Conservation (phyloP, 148 eudicot species). For the Camellia granthamiana region DNA sequence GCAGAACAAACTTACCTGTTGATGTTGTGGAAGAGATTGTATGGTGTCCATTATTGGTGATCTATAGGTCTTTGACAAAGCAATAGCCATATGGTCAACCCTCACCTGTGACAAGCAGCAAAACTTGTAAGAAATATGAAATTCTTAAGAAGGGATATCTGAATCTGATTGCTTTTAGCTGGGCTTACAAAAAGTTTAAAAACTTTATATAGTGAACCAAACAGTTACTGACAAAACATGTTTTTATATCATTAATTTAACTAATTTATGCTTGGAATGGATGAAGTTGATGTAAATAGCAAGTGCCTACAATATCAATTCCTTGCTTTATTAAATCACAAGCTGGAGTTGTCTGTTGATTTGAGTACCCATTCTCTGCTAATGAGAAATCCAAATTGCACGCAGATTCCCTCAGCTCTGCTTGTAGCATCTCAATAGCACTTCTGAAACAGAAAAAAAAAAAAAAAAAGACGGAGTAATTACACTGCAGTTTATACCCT, state of each 20-base stretch:
- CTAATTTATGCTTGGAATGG: not conserved
- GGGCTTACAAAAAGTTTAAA: not conserved
- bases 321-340: constrained; percentile 20
- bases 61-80: constrained; percentile 76
- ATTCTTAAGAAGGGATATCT: not conserved
- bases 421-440: constrained; percentile 79
- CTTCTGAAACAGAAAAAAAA: constrained; percentile 47
- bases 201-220: not conserved
- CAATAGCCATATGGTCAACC: constrained; percentile 83
- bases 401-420: constrained; percentile 52
- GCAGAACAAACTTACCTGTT: constrained; percentile 53
- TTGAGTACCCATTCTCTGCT: constrained; percentile 8
- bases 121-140: not conserved
- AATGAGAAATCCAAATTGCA: constrained; percentile 23
- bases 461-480: not conserved
- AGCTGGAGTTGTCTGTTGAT: no score
- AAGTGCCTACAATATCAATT: constrained; percentile 31
- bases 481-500: not conserved
- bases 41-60: constrained; percentile 82
- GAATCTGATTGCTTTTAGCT: not conserved
- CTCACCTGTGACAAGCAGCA: constrained; percentile 53
- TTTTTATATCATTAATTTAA: not conserved
- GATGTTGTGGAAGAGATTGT: constrained; percentile 92
- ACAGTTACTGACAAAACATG: not conserved
- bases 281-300: not conserved